phyloP scores from a whole-genome alignment of 192 early-diverging fungal species.

The Podila minutissima region DNA sequence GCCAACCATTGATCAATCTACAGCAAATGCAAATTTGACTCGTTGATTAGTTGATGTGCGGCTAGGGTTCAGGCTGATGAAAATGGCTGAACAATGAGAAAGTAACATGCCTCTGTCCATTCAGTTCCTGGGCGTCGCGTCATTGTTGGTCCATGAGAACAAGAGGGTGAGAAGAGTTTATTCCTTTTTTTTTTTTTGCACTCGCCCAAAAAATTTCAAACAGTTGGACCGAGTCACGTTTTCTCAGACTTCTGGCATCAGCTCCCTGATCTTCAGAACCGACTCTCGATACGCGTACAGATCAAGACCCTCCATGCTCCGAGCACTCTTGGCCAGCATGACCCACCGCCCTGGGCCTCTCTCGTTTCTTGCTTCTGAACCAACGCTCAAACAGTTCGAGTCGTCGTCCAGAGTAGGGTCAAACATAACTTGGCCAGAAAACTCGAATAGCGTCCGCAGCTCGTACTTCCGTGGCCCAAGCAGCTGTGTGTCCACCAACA shows the following conservation, averaged over 20 bases:
- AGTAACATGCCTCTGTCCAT: neutral
- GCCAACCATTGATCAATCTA: slow-evolving; percentile 39
- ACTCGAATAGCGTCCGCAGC: neutral
- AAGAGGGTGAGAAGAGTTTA: too few species aligned
- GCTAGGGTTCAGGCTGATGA: neutral
- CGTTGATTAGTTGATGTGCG: neutral
- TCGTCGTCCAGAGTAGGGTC: neutral
- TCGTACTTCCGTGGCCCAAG: neutral
- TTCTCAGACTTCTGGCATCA: neutral
- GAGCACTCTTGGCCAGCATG: neutral
- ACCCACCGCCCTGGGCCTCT: neutral
- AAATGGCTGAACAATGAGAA: neutral
- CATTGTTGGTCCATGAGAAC: neutral
- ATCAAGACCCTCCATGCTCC: neutral
- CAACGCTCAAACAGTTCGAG: neutral
- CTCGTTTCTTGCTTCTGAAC: neutral
- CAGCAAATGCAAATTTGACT: neutral
- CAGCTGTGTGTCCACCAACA: neutral
- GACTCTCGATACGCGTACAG: neutral
- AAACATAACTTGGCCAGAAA: neutral
- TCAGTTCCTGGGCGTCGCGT: neutral
- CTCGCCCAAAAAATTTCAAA: too few species aligned
- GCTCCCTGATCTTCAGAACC: neutral
- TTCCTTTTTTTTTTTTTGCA: too few species aligned
- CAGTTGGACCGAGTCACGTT: too few species aligned